phyloP scores from a whole-genome alignment of 768 basidiomycete genomes.

The Psilocybe subaeruginosa region DNA sequence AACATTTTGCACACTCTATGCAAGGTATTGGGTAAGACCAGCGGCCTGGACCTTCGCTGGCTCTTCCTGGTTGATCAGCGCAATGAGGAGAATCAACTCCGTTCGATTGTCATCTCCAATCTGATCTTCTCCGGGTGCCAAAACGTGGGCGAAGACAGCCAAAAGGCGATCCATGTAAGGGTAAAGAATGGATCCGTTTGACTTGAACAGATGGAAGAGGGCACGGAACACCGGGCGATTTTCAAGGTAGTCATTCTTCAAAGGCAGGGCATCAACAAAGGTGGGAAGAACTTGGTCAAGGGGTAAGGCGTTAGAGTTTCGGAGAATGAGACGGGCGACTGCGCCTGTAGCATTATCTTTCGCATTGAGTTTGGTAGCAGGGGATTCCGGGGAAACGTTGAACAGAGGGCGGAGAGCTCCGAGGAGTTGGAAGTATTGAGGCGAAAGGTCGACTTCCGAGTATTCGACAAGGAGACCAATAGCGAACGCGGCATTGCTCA shows the following conservation, averaged over 20 bases:
- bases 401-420: slow-evolving; percentile 83
- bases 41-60: slow-evolving; percentile 82
- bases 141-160: slow-evolving; percentile 76
- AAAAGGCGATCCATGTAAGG: slow-evolving; percentile 82
- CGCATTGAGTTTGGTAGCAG: slow-evolving; percentile 75
- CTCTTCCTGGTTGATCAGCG: slow-evolving; percentile 71
- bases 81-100: slow-evolving; percentile 76
- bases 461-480: slow-evolving; percentile 90
- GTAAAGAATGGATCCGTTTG: slow-evolving; percentile 68
- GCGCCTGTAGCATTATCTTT: slow-evolving; percentile 98
- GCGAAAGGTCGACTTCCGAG: slow-evolving; percentile 77
- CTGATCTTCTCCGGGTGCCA: slow-evolving; percentile 81
- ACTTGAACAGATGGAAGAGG: slow-evolving; percentile 85
- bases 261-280: slow-evolving; percentile 79
- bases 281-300: slow-evolving; percentile 90
- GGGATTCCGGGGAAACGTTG: slow-evolving; percentile 59
- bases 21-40: slow-evolving; percentile 63
- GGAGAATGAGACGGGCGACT: slow-evolving; percentile 83
- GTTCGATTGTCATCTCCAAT: slow-evolving; percentile 78
- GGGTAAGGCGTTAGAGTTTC: slow-evolving; percentile 78
- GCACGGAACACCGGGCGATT: slow-evolving; percentile 89
- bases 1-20: slow-evolving; percentile 29
- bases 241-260: slow-evolving; percentile 88
- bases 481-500: slow-evolving; percentile 96
- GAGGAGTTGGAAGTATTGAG: slow-evolving; percentile 82